Conservation (phyloP, 2,329 filamentous ascomycete species). For the Stagonosporopsis cucurbitacearum region DNA sequence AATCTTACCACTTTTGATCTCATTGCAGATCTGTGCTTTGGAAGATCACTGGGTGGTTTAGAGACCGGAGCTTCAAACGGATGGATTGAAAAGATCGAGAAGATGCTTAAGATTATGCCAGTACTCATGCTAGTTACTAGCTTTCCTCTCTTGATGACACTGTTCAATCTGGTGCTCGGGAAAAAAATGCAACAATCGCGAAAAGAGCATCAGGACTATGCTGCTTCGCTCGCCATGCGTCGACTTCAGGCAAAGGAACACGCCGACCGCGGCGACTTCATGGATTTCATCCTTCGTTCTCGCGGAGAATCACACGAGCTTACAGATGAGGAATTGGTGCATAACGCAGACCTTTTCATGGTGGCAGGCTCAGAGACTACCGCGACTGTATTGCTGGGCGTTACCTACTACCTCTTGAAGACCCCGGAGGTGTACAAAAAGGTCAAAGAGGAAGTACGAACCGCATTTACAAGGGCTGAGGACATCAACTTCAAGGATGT, state of each 20-base stretch:
- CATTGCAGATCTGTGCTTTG: conserved; percentile 34
- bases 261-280: conserved; percentile 16
- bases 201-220: conserved; percentile 16
- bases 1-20: conserved; percentile 35
- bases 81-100: conserved; percentile 22
- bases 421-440: conserved; percentile 18
- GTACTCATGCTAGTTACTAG: conserved; percentile 12
- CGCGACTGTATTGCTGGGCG: conserved; percentile 27
- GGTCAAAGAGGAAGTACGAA: conserved; percentile 23
- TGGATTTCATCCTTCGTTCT: conserved; percentile 18
- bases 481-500: conserved; percentile 25
- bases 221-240: conserved; percentile 11
- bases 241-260: conserved; percentile 16
- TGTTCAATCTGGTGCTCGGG: conserved; percentile 12
- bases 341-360: conserved; percentile 23
- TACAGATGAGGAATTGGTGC: conserved; percentile 14
- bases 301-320: conserved; percentile 11
- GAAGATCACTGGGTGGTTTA: conserved; percentile 30
- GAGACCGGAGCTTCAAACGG: conserved; percentile 14
- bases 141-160: conserved; percentile 5
- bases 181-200: conserved; percentile 17
- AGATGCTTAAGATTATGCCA: conserved; percentile 16
- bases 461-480: conserved; percentile 16
- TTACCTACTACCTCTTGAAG: conserved; percentile 22
- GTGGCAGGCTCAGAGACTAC: conserved; percentile 34